Base-by-base conservation (phyloP, 495 filamentous ascomycete genomes). In the Penicillium samsonianum region DNA sequence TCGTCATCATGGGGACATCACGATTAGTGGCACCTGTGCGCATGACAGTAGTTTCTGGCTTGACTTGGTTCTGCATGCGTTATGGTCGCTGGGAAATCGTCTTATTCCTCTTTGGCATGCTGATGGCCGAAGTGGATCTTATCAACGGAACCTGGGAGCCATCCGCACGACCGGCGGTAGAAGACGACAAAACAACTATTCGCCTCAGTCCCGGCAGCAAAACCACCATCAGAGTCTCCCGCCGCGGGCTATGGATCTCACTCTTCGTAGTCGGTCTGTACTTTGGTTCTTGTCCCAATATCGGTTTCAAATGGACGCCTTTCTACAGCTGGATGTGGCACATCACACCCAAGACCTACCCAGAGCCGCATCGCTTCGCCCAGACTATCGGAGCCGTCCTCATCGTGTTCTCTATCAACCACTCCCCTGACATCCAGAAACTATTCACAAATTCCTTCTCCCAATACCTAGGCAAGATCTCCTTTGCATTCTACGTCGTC, bases 401-500 rank as follows among this genome's bases (percentile, higher is more conserved):
- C 33, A 79, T 83, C 28, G 83, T 87, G 12, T 78, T 77, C 59
- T 75, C 78, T 25, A 77, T 81, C 59, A 82, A 81, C 35, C 80
- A 84, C 47, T 75, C 83, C 40, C 67, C 64, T 1, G 75, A 78
- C 14, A 71, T 87, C 55, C 79, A 82, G 56, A 69, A 67, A 30
- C 61, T 86, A 37, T 84, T 88, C 68, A 79, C 76, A 43, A 79
- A 79, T 40, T 65, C 72, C 0, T 44, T 87, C 0, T 82, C 83
- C 20, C 85, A 85, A 62, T 88, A 88, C 61, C 76, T 84, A 14
- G 85, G 84, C 38, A 77, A 80, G 23, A 77, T 89, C 43, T 86
- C 83, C 0, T 89, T 78, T 61, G 76, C 82, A 11, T 80, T 89
- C 17, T 89, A 89, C 53, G 77, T 89, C 41, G 80, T 87, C 16